Evolutionary conservation across 345 rosid species (phyloP), one percentile per base, ranked within the genome.

Genomic region (Triadica sebifera): DNA sequence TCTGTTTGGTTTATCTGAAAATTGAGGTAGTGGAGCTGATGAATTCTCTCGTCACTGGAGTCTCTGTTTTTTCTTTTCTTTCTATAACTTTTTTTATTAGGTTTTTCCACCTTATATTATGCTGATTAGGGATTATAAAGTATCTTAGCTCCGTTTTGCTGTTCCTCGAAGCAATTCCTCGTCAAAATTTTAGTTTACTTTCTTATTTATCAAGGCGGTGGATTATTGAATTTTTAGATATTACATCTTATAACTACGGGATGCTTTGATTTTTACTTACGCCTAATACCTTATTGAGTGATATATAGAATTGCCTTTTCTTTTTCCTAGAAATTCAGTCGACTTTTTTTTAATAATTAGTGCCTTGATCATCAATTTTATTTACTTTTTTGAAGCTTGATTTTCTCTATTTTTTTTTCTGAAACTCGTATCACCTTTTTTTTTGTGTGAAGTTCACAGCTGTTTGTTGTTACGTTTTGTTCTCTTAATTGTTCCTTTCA

Each of bases 1-100:
- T 43, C 7, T 75, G 61, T 49, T 9, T 53, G 65, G 61, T n/a
- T 38, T 17, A 39, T 10, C 20, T 64, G 61, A 66, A 61, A 62
- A 62, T 62, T 47, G 41, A 66, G 57, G 57, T 34, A 5, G 17
- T 39, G 4, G 39, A 41, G 6, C 17, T 53, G 3, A n/a, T 41
- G 13, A 22, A 22, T 7, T 47, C 50, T 71, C 1, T 37, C 68
- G 52, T 55, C 38, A 24, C 1, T 53, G 3, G 39, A 17, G 24
- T 57, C 51, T 47, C 68, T 67, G 67, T 22, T 55, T 63, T 65
- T 55, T 8, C 4, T 22, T 37, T 29, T 22, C 47, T n/a, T n/a
- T n/a, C n/a, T n/a, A n/a, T 29, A 29, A 29, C 1, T 1, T 22
- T 3, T 37, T 12, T 43, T 16, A 2, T 43, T 75, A 9, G 1